Base-by-base conservation (phyloP, 106 monocot genomes). In the Amphibolis antarctica region DNA sequence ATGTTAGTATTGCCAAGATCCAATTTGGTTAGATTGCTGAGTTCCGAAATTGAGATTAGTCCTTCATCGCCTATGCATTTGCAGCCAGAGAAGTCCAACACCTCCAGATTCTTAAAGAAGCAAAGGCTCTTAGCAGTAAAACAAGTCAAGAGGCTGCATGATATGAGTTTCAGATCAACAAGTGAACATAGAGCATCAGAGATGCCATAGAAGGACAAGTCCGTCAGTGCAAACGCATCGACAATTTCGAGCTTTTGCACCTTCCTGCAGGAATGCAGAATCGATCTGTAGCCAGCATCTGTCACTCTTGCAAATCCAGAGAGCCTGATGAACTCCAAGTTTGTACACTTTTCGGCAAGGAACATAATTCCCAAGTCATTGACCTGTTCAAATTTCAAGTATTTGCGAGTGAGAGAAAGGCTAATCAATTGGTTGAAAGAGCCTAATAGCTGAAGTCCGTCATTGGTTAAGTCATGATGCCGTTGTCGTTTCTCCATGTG, bases 301-400 rank as follows among this genome's bases (percentile, higher is more conserved):
- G 85, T 93, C 60, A 93, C 85, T 71, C 62, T 89, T 15, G 85
- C 81, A 65, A 93, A 93, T n/a, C 93, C 81, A 60, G 71, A 78
- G 55, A 89, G 71, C 74, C 81, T 83, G 26, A 93, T 54, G 10
- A 75, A 77, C 75, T 85, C 75, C 29, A 93, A 83, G 28, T 58
- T 69, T 42, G 58, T 70, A 48, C 78, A 93, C 28, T 72, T 69
- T 23, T 89, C 93, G 18, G 83, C 78, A 12, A 89, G 73, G 28
- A 86, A 26, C 10, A 89, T 69, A 10, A 89, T 70, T 28, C 85
- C 93, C 59, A 88, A 46, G 76, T 93, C 93, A 46, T 79, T 86
- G 42, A 88, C 78, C 63, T 81, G 65, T 77, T 31, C 80, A 44
- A 93, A 93, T 19, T 10, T 67, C 10, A 68, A 45, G 14, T 0